These are phyloP conservation scores for Fusarium sp. DNA, from an alignment of 2,329 filamentous ascomycete genomes.

Conservation along the genomic window DNA sequence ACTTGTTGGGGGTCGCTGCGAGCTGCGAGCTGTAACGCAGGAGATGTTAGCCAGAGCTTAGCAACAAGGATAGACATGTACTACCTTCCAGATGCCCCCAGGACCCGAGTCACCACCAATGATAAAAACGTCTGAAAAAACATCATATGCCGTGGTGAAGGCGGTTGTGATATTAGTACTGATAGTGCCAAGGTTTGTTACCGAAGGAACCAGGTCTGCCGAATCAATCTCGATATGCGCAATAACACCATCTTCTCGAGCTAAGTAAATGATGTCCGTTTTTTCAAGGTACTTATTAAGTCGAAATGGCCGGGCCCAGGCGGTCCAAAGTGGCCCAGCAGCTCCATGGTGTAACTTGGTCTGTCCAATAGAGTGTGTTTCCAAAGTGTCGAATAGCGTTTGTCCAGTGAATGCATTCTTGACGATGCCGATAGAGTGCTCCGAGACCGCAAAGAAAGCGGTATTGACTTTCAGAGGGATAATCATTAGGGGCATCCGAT, in stretches of 20 bases:
- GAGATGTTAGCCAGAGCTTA: slow-evolving; percentile 13
- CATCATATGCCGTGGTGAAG: slow-evolving; percentile 79
- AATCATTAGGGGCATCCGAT: slow-evolving; percentile 73
- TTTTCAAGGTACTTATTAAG: slow-evolving; percentile 68
- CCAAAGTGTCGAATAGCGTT: slow-evolving; percentile 59
- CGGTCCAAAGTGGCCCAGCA: slow-evolving; percentile 75
- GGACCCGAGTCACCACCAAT: slow-evolving; percentile 81
- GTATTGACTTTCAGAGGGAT: slow-evolving; percentile 78
- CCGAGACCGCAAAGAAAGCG: slow-evolving; percentile 76
- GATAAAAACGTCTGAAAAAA: slow-evolving; percentile 80
- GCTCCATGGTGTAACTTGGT: slow-evolving; percentile 61
- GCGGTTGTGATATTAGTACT: slow-evolving; percentile 80
- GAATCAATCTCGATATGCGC: slow-evolving; percentile 76
- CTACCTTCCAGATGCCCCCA: slow-evolving; percentile 79
- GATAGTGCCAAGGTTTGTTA: slow-evolving; percentile 71
- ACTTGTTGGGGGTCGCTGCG: slow-evolving; percentile 60
- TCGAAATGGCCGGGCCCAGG: slow-evolving; percentile 84
- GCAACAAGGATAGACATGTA: slow-evolving; percentile 29
- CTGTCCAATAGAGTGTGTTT: slow-evolving; percentile 53
- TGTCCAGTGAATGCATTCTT: slow-evolving; percentile 64
- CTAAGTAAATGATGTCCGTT: slow-evolving; percentile 85
- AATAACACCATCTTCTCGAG: slow-evolving; percentile 86
- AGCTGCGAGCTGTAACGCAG: slow-evolving; percentile 59
- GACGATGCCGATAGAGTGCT: slow-evolving; percentile 66
- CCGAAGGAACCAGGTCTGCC: slow-evolving; percentile 64